phyloP scores from a whole-genome alignment of 1,139 yeast genomes.

The Blastobotrys ciferrii region DNA sequence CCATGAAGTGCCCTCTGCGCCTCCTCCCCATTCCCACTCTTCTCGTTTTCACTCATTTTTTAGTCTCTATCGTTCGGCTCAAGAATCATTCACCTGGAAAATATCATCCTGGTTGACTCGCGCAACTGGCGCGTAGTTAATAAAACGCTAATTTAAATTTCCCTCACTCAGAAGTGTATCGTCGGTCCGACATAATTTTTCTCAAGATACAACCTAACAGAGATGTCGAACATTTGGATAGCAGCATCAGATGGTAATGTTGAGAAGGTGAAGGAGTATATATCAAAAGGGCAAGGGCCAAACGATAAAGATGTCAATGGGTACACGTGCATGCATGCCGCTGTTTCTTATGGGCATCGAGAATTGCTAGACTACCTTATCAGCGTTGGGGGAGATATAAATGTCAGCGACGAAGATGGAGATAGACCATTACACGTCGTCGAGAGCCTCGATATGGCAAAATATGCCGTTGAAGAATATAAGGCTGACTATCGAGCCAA shows the following conservation, averaged over 20 bases:
- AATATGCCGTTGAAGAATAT: constrained; percentile 58
- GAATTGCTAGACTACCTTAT: constrained; percentile 63
- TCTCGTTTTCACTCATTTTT: constrained; percentile 4
- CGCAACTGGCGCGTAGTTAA: too few relatives aligned
- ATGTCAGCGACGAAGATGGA: constrained; percentile 82
- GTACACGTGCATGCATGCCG: constrained; percentile 94
- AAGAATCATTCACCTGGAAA: neutral
- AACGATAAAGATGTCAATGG: constrained; percentile 87
- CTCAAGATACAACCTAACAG: too few relatives aligned
- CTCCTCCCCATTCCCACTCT: constrained; percentile 2
- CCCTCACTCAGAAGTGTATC: too few relatives aligned
- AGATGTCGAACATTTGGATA: constrained; percentile 73
- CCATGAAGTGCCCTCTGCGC: constrained; percentile 15
- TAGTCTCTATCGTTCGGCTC: neutral
- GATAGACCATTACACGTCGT: constrained; percentile 94
- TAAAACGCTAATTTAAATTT: too few relatives aligned
- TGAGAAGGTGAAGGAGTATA: constrained; percentile 53
- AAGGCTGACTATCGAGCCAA: constrained; percentile 61
- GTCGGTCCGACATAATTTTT: too few relatives aligned
- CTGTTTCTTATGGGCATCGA: constrained; percentile 84
- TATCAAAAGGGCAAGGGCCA: constrained; percentile 56
- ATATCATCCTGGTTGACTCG: neutral
- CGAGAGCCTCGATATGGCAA: constrained; percentile 68
- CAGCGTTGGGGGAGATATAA: constrained; percentile 69
- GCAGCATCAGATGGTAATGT: constrained; percentile 87